Percentiles rank a stretch among this genome's conserved stretches.
phyloP scores from a whole-genome alignment of 805 yeast species.

The Yarrowia yakushimensis region DNA sequence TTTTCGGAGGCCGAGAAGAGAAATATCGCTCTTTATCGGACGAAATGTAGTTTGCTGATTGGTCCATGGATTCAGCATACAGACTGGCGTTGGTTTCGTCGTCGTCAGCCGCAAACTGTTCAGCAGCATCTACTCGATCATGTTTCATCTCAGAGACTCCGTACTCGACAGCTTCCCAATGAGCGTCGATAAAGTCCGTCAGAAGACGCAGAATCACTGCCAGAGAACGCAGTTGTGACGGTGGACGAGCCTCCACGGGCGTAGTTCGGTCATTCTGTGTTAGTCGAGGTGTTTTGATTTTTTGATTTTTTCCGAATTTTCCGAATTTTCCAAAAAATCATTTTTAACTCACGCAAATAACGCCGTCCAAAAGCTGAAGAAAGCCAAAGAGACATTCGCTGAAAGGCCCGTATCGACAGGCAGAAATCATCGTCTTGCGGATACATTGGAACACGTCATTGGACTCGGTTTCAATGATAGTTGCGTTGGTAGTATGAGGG shows the following conservation, averaged over 20 bases:
- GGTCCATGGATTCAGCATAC: not conserved
- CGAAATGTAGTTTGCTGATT: not conserved
- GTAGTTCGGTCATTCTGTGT: conserved; percentile 6
- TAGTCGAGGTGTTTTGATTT: not conserved
- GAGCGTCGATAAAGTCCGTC: conserved; percentile 10
- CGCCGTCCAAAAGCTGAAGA: conserved; percentile 5
- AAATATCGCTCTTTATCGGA: conserved; percentile 6
- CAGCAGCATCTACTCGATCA: not conserved
- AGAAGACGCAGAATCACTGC: conserved; percentile 7
- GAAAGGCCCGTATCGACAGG: conserved; percentile 11
- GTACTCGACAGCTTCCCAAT: conserved; percentile 14
- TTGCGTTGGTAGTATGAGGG: not conserved
- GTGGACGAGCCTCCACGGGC: not conserved
- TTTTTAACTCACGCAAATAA: conserved; percentile 23
- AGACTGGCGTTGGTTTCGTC: conserved; percentile 2
- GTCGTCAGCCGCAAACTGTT: not conserved
- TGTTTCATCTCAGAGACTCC: not conserved
- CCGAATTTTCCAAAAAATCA: too few species aligned
- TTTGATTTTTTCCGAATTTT: too few species aligned
- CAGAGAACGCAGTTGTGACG: not conserved
- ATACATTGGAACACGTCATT: conserved; percentile 24
- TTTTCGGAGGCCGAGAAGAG: conserved; percentile 10
- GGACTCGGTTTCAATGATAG: conserved; percentile 19
- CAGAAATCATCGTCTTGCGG: conserved; percentile 5
- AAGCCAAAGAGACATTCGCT: conserved; percentile 2